Evolutionary conservation across 148 eudicot genomes (phyloP).

Genomic region (Nepenthes mirabilis): DNA sequence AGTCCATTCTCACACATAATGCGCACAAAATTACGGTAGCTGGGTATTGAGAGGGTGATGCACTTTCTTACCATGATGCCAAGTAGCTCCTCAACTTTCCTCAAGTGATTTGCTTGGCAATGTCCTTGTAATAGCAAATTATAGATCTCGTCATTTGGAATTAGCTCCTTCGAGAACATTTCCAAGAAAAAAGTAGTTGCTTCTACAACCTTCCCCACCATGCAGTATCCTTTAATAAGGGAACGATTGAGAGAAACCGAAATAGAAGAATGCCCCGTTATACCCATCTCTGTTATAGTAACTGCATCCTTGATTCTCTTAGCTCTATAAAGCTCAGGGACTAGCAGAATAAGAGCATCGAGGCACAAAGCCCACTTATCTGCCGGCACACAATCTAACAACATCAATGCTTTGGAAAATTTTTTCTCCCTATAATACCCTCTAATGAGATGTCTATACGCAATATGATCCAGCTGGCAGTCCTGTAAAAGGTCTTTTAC

Average conservation of each 20-base stretch:
- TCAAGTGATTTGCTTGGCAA: constrained; percentile 23
- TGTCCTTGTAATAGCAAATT: constrained; percentile 33
- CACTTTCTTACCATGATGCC: constrained; percentile 39
- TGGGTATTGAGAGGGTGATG: constrained; percentile 27
- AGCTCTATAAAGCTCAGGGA: constrained; percentile 27
- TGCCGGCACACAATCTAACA: constrained; percentile 21
- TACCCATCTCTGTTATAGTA: constrained; percentile 23
- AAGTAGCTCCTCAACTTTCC: constrained; percentile 29
- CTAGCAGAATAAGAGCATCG: constrained; percentile 24
- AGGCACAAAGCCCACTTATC: constrained; percentile 17
- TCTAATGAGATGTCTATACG: constrained; percentile 33
- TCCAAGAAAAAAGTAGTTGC: constrained; percentile 26
- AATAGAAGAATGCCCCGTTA: constrained; percentile 16
- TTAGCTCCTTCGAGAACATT: constrained; percentile 13
- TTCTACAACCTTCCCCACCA: constrained; percentile 20
- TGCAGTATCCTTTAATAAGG: constrained; percentile 29
- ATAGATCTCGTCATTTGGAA: constrained; percentile 24
- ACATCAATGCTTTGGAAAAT: constrained; percentile 26
- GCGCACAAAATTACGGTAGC: constrained; percentile 31
- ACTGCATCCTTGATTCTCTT: constrained; percentile 27
- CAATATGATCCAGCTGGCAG: constrained; percentile 18
- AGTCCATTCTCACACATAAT: constrained; percentile 25
- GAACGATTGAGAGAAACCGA: constrained; percentile 15
- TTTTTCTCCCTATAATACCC: constrained; percentile 44
- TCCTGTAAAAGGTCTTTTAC: constrained; percentile 26